Base-by-base conservation (phyloP, 768 basidiomycete species). In the Kwoniella sp. region DNA sequence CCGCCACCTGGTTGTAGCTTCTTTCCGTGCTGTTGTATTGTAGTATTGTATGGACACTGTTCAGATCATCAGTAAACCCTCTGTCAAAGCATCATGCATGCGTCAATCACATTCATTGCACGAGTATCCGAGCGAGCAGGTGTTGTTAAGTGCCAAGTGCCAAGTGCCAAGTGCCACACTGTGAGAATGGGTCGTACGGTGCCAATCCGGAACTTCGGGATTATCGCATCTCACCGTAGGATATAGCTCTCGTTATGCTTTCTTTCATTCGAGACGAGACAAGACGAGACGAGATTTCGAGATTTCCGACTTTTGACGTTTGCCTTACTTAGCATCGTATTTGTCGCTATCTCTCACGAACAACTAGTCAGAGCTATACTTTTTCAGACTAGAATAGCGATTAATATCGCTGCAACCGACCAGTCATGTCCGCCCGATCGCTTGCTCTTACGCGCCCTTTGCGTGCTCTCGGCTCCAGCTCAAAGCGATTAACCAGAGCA, bases 91-190 rank as follows among this genome's bases (percentile, higher is more conserved):
- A n/a, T n/a, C n/a, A n/a, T n/a, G n/a, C n/a, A n/a, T n/a, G n/a
- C n/a, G n/a, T n/a, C 17, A n/a, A 30, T 33, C n/a, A 29, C 15
- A 30, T 15, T 26, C 13, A 30, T 2, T 13, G 37, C n/a, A n/a
- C n/a, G n/a, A n/a, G n/a, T n/a, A n/a, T n/a, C n/a, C n/a, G n/a
- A n/a, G n/a, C n/a, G n/a, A n/a, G 54, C 10, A n/a, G 12, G 44
- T 33, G 33, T 33, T 33, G 33, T 13, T 13, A 33, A 33, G 7
- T 33, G 33, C 33, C 33, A 33, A 33, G 7, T 6, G 33, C 33
- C 33, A 33, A 50, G n/a, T n/a, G n/a, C n/a, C n/a, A n/a, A n/a
- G 58, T 54, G 60, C 60, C 60, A 61, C 60, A 27, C 1, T 7
- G 4, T 24, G 7, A 1, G 17, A 22, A 54, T 9, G 1, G 6